A percentile compares a stretch with the other conserved stretches of the same genome.
phyloP scores from a whole-genome alignment of 2,329 filamentous ascomycete species.

The Trichoderma koningii region DNA sequence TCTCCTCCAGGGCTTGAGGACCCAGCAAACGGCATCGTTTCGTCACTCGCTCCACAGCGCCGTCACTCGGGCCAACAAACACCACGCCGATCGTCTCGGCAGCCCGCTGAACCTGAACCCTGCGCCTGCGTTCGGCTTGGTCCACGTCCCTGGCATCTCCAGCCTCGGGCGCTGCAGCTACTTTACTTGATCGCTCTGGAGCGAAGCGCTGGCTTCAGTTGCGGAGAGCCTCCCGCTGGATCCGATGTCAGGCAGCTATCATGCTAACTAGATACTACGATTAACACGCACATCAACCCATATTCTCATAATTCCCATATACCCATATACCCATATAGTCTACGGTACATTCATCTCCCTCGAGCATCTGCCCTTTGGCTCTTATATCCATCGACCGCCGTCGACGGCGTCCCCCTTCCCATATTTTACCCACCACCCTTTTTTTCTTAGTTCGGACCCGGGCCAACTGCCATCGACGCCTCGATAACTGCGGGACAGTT shows the following conservation, averaged over 20 bases:
- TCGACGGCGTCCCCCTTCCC: slow-evolving; percentile 1
- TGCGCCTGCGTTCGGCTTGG: not conserved
- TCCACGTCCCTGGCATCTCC: not conserved
- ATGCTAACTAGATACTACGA: not conserved
- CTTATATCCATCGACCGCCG: slow-evolving; percentile 2
- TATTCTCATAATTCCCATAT: no score
- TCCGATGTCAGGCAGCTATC: slow-evolving; percentile 15
- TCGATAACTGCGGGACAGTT: slow-evolving; percentile 7
- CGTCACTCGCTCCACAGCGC: slow-evolving; percentile 29
- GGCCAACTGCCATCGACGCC: not conserved
- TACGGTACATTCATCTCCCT: not conserved
- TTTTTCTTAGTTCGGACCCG: not conserved
- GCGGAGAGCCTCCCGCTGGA: slow-evolving; percentile 18
- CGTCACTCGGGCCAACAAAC: slow-evolving; percentile 23
- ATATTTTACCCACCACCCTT: slow-evolving; percentile 2
- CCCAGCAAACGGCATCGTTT: slow-evolving; percentile 24
- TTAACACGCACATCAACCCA: no score
- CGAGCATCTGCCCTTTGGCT: not conserved
- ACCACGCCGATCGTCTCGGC: slow-evolving; percentile 23
- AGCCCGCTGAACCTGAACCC: not conserved
- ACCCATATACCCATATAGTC: no score
- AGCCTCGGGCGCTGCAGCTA: not conserved
- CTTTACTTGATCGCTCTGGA: not conserved
- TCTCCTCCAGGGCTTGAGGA: no score
- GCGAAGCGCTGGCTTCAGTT: not conserved